Evolutionary conservation across 2,329 filamentous ascomycete genomes (phyloP).

Genomic region (Alternaria novae-zelandiae): DNA sequence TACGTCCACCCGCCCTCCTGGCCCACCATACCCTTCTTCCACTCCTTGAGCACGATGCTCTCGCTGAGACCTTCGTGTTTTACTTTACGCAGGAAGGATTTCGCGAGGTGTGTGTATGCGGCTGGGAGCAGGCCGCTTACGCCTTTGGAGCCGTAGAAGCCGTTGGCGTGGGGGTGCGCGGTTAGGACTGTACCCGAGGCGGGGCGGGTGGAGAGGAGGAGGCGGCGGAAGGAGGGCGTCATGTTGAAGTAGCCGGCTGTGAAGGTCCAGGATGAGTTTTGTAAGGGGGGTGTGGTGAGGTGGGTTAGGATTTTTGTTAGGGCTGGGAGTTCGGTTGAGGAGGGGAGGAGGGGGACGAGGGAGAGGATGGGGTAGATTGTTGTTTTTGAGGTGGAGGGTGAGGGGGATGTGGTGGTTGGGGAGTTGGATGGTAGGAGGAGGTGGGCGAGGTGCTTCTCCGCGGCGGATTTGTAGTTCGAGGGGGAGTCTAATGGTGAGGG

Average conservation of each 20-base stretch:
- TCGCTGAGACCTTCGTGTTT: conserved; percentile 59
- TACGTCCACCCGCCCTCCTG: conserved; percentile 92
- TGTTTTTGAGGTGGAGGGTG: conserved; percentile 29
- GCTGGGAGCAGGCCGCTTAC: conserved; percentile 89
- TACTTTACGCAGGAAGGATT: conserved; percentile 75
- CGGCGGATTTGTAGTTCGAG: conserved; percentile 70
- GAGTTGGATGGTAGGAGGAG: conserved; percentile 65
- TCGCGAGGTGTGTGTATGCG: conserved; percentile 88
- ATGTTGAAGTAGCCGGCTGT: conserved; percentile 99
- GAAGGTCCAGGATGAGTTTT: conserved; percentile 85
- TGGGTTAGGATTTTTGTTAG: conserved; percentile 77
- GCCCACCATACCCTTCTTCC: conserved; percentile 81
- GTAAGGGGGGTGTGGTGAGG: conserved; percentile 68
- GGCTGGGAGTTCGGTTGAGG: conserved; percentile 87
- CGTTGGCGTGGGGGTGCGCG: conserved; percentile 91
- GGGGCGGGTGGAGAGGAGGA: conserved; percentile 77
- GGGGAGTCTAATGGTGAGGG: conserved; percentile 77
- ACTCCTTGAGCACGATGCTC: conserved; percentile 80
- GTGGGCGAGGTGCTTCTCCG: conserved; percentile 70
- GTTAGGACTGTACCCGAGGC: conserved; percentile 82
- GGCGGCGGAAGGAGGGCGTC: conserved; percentile 78
- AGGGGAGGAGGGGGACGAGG: conserved; percentile 84
- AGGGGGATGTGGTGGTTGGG: conserved; percentile 39
- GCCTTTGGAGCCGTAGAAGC: conserved; percentile 88
- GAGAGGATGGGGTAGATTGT: conserved; percentile 86